Evolutionary conservation across 1,284 basidiomycete species (phyloP).

Genomic region (Sporisorium scitamineum): DNA sequence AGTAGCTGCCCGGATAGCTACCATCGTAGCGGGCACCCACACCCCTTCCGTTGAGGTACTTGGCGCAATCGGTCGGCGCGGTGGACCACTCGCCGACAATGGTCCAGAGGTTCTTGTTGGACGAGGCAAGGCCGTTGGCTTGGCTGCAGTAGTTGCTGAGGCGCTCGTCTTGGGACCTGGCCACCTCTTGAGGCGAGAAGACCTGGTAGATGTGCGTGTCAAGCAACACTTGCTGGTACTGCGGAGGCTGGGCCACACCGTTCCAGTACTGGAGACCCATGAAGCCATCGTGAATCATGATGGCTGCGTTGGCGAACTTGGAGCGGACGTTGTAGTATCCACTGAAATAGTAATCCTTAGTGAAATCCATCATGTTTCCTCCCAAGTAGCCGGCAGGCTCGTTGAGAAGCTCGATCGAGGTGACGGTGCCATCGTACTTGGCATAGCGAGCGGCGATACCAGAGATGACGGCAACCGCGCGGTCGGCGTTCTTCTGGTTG

Average conservation of each 20-base stretch:
- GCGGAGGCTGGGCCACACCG: constrained; percentile 75
- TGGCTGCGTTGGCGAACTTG: constrained; percentile 46
- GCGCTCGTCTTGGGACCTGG: constrained; percentile 48
- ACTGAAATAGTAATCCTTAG: constrained; percentile 48
- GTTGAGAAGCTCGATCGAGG: constrained; percentile 64
- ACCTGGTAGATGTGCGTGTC: constrained; percentile 73
- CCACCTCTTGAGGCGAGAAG: constrained; percentile 51
- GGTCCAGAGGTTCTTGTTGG: constrained; percentile 57
- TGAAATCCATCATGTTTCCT: constrained; percentile 40
- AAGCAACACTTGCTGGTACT: constrained; percentile 78
- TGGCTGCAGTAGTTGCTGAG: constrained; percentile 58
- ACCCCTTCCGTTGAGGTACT: constrained; percentile 77
- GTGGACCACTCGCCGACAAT: constrained; percentile 69
- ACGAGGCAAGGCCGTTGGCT: constrained; percentile 34
- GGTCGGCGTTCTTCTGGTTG: constrained; percentile 76
- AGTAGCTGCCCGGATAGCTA: constrained; percentile 70
- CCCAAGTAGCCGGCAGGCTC: constrained; percentile 57
- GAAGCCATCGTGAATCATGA: constrained; percentile 86
- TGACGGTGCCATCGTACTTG: constrained; percentile 61
- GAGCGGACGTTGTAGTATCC: constrained; percentile 52
- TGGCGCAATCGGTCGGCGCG: constrained; percentile 86
- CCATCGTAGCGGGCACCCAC: constrained; percentile 86
- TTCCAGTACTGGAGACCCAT: constrained; percentile 81
- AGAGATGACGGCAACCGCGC: constrained; percentile 79
- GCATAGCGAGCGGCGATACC: constrained; percentile 67